Conservation (phyloP, 805 yeast species). For the Candida ovalis region DNA sequence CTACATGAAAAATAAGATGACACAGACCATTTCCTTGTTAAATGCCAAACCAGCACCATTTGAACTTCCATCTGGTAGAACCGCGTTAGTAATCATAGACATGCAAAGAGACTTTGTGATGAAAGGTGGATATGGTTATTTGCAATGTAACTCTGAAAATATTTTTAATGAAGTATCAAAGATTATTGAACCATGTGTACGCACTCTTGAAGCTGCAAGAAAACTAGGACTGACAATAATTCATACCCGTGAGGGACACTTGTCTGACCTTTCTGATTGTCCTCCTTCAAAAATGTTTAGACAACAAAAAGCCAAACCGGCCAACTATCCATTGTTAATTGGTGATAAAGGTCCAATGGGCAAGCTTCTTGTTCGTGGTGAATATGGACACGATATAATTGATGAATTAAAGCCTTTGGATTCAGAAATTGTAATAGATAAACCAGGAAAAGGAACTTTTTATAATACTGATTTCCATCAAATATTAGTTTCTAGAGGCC, state of each 20-base stretch:
- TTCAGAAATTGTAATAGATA: slow-evolving; percentile 28
- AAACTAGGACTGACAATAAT: slow-evolving; percentile 26
- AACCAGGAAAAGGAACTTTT: slow-evolving; percentile 32
- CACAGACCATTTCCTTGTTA: background rate
- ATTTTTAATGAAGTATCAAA: slow-evolving; percentile 12
- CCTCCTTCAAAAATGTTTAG: slow-evolving; percentile 26
- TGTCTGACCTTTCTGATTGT: slow-evolving; percentile 27
- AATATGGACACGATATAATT: slow-evolving; percentile 32
- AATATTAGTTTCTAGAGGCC: slow-evolving; percentile 24
- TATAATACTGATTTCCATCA: slow-evolving; percentile 30
- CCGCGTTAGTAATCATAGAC: slow-evolving; percentile 30
- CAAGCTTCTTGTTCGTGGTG: slow-evolving; percentile 27
- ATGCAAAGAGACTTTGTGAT: slow-evolving; percentile 33
- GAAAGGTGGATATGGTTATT: slow-evolving; percentile 27
- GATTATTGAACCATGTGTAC: slow-evolving; percentile 23
- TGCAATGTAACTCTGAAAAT: slow-evolving; percentile 13
- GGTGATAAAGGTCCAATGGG: slow-evolving; percentile 34
- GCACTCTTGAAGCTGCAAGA: slow-evolving; percentile 24
- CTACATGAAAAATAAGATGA: background rate
- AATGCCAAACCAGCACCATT: slow-evolving; percentile 10
- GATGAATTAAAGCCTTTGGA: slow-evolving; percentile 27
- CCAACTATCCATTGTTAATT: slow-evolving; percentile 16
- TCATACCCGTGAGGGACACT: slow-evolving; percentile 33
- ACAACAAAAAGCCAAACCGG: slow-evolving; percentile 21
- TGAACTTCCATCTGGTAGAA: slow-evolving; percentile 11